Conservation (phyloP, 2,329 filamentous ascomycete species). For the Colletotrichum falcatum region DNA sequence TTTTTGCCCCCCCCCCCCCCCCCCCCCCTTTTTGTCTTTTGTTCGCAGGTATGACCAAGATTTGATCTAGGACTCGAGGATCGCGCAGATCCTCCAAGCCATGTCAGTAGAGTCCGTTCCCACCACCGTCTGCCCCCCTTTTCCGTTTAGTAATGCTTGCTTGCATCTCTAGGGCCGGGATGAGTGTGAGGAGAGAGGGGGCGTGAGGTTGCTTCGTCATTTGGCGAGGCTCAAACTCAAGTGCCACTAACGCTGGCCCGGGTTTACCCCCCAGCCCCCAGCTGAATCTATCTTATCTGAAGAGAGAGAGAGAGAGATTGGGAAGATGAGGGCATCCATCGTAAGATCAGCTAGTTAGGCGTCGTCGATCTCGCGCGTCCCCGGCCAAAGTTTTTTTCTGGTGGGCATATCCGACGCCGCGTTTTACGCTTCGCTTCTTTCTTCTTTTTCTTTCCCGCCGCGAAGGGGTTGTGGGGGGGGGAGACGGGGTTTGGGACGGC, state of each 20-base stretch:
- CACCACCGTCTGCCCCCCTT: neutral
- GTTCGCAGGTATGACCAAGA: constrained; percentile 1
- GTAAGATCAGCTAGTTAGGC: neutral
- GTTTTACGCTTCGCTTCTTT: neutral
- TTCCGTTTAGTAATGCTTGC: neutral
- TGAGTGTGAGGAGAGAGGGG: neutral
- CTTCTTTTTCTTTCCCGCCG: neutral
- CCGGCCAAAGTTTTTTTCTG: neutral
- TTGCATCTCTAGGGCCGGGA: neutral
- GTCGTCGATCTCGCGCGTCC: neutral
- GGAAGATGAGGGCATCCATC: neutral
- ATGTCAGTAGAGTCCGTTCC: neutral
- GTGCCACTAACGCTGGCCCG: neutral
- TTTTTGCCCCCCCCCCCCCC: neutral
- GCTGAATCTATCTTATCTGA: neutral
- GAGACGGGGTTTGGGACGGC: too few species aligned
- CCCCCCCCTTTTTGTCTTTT: neutral
- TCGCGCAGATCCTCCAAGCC: constrained; percentile 11
- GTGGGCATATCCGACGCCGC: neutral
- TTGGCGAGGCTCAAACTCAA: neutral
- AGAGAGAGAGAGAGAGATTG: neutral
- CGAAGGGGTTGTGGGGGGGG: neutral
- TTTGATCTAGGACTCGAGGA: neutral
- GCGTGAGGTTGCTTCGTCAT: neutral
- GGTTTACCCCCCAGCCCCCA: neutral